Percentiles rank a stretch among this genome's conserved stretches.
Evolutionary conservation across 164 flowering plant genomes (phyloP).

Genomic region (Malania oleifera): DNA sequence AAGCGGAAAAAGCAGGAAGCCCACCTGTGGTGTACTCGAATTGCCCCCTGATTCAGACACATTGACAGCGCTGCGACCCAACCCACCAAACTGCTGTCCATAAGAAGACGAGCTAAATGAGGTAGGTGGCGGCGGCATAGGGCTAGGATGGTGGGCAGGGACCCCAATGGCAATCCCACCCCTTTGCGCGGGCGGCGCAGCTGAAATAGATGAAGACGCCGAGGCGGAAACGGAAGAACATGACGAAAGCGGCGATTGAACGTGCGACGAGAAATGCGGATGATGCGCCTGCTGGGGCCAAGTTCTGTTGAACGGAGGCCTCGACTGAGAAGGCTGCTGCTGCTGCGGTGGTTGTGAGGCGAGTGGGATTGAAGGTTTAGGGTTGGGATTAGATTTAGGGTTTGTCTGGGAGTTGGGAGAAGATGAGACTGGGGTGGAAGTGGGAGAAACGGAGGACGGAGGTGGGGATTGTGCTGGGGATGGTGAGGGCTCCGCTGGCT

Average conservation of each 20-base stretch:
- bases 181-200: constrained; percentile 23
- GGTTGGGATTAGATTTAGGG: constrained; percentile 16
- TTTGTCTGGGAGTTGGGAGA: constrained; percentile 23
- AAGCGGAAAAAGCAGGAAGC: background rate
- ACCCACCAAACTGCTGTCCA: constrained; percentile 40
- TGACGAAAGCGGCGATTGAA: constrained; percentile 10
- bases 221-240: constrained; percentile 9
- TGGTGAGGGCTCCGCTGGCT: constrained; percentile 15
- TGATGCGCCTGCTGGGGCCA: constrained; percentile 28
- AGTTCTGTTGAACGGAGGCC: constrained; percentile 30
- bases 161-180: constrained; percentile 64
- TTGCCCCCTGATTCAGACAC: constrained; percentile 27
- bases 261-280: constrained; percentile 23
- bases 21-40: constrained; percentile 31
- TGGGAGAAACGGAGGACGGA: constrained; percentile 5
- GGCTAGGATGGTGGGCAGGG: constrained; percentile 38
- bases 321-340: constrained; percentile 8
- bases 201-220: background rate
- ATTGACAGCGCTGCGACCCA: constrained; percentile 28
- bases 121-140: constrained; percentile 26
- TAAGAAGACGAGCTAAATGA: constrained; percentile 36
- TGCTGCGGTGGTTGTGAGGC: constrained; percentile 3
- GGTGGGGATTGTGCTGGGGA: constrained; percentile 11
- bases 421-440: constrained; percentile 19
- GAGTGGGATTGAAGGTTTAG: constrained; percentile 9